Evolutionary conservation across 768 basidiomycete species (phyloP).

Genomic region (Termitomyces bulborhizus): DNA sequence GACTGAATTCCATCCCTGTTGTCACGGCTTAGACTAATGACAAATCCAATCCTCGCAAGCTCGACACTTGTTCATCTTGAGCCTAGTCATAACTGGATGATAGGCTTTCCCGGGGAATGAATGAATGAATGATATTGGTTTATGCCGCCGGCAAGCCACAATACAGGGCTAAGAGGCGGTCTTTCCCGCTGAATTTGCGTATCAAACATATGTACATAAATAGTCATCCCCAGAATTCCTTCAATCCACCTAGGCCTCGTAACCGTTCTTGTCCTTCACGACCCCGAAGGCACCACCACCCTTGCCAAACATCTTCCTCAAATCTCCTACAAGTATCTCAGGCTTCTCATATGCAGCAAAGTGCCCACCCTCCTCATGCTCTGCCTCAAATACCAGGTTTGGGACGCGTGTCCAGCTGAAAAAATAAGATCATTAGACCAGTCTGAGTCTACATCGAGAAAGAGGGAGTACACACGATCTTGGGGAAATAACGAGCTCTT

Average conservation of each 20-base stretch:
- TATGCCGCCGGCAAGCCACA: too few species aligned
- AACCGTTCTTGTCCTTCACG: slow-evolving; percentile 38
- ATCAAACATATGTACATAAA: background rate
- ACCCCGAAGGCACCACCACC: slow-evolving; percentile 43
- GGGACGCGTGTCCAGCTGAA: slow-evolving; percentile 35
- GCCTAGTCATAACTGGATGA: too few species aligned
- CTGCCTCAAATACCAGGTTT: slow-evolving; percentile 39
- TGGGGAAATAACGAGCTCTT: slow-evolving; percentile 30
- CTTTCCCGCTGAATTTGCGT: too few species aligned
- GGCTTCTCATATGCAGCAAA: slow-evolving; percentile 53
- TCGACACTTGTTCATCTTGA: too few species aligned
- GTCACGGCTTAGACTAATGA: too few species aligned
- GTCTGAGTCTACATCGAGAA: background rate
- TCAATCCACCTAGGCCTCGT: slow-evolving; percentile 11
- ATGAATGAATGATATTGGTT: too few species aligned
- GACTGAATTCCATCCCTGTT: too few species aligned
- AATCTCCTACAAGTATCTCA: slow-evolving; percentile 37
- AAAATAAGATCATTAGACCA: background rate
- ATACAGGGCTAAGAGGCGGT: too few species aligned
- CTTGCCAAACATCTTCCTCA: slow-evolving; percentile 52
- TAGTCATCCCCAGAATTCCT: background rate
- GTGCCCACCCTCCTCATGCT: slow-evolving; percentile 50
- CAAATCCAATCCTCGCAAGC: too few species aligned
- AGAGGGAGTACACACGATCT: slow-evolving; percentile 9
- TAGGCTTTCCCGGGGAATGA: too few species aligned